Evolutionary conservation across 2,329 filamentous ascomycete genomes (phyloP).

Genomic region (Ceratocystis diversiconidia): DNA sequence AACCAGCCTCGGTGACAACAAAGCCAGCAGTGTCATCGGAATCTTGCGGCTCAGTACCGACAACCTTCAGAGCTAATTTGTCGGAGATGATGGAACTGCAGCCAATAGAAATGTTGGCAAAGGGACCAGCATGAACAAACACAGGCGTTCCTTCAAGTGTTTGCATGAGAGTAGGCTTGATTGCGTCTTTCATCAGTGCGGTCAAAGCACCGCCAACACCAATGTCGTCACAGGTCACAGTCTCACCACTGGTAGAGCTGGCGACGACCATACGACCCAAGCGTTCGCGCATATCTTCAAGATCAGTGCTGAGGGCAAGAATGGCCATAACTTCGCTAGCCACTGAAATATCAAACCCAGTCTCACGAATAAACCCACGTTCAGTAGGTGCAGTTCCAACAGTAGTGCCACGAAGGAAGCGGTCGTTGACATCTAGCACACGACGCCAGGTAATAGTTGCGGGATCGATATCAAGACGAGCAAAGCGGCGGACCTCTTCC

Average conservation of each 20-base stretch:
- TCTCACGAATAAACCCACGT: constrained; percentile 75
- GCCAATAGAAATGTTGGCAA: constrained; percentile 96
- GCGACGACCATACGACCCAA: constrained; percentile 93
- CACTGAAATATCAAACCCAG: constrained; percentile 94
- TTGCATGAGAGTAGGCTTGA: constrained; percentile 99
- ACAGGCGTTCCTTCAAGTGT: constrained; percentile 93
- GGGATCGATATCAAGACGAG: constrained; percentile 89
- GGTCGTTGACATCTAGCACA: constrained; percentile 93
- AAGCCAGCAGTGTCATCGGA: constrained; percentile 69
- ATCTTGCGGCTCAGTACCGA: constrained; percentile 86
- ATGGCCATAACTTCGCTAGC: constrained; percentile 98
- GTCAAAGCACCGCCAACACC: constrained; percentile 84
- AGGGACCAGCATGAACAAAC: constrained; percentile 92
- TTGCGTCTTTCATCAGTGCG: constrained; percentile 92
- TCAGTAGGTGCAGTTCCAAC: constrained; percentile 81
- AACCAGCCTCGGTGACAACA: constrained; percentile 91
- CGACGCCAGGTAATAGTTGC: constrained; percentile 95
- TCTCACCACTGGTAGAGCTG: constrained; percentile 69
- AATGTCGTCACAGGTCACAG: constrained; percentile 90
- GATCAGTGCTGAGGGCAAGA: constrained; percentile 75
- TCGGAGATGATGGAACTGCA: constrained; percentile 92
- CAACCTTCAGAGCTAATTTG: constrained; percentile 88
- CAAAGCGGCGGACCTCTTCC: constrained; percentile 78
- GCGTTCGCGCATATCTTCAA: constrained; percentile 81
- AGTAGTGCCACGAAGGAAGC: constrained; percentile 78